Base-by-base conservation (phyloP, 2,329 filamentous ascomycete species). In the Chlorencoelia australis region DNA sequence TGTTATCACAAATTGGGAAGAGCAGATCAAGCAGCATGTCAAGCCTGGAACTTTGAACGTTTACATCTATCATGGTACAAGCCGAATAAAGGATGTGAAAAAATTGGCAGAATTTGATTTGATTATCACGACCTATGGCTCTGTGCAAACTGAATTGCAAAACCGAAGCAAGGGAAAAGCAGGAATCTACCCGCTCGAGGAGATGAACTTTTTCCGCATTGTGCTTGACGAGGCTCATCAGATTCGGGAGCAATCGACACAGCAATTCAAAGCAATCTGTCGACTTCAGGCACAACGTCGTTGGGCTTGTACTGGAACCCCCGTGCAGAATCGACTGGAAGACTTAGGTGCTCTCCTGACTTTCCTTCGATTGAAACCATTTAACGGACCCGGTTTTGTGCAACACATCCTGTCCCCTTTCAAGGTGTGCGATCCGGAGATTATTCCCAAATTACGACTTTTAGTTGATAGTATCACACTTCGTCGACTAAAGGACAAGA, bases 301-400 rank as follows among this genome's bases (percentile, higher is more conserved):
- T 21, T 98, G 91, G 91, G 89, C 88, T 3, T 85, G 96, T n/a
- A 96, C 91, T 0, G 91, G 89, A 37, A 96, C 91, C 0, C 91
- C 88, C 0, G 84, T 96, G 7, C 89, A 96, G 59, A 98, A 98
- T 54, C 79, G 84, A 4, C 69, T 96, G 2, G 87, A 93, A 46
- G 91, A 98, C 56, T 69, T 96, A 15, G 83, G 85, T 10, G 83
- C 89, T 1, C 66, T 96, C 3, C 77, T 94, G 40, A 83, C 80
- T 20, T 96, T 96, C 53, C 65, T 96, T 27, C 77, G 82, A 10
- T 66, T 96, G 10, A 77, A 78, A 50, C 89, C 89, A 0, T 96
- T 96, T 52, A 78, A 94, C 42, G 80, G 89, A 32, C 65, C 67
- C 35, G 77, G 76, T 33, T 98, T 95, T 56, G 71, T 76, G 4